Evolutionary conservation across 2,329 filamentous ascomycete species (phyloP), one percentile per base, ranked within the genome.

Genomic region (Chalaropsis thielavioides): DNA sequence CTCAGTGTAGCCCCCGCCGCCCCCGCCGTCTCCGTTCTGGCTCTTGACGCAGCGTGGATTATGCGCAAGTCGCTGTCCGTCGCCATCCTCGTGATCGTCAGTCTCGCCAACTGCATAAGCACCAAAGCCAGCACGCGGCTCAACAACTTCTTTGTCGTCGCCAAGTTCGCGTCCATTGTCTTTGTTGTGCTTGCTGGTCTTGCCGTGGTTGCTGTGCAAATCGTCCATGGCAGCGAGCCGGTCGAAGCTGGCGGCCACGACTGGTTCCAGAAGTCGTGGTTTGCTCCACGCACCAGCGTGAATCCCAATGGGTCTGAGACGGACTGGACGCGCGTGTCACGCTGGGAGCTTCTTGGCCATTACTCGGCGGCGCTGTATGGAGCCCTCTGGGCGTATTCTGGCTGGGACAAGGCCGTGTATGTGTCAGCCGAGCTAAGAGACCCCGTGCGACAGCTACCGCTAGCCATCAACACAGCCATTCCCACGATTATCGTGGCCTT

Each of bases 401-500:
- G 84, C 0, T 87, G 84, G 84, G 84, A 86, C 64, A 86, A 85
- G 74, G 81, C 80, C 2, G 78, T 82, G 62, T 83, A 83, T 68
- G 75, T 83, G 59, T 78, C 80, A 0, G 78, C 80, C 0, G 81
- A 83, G 70, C 75, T 83, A 6, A 77, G 76, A 0, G 70, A 75
- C 0, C 81, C 81, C 0, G 78, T 76, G 0, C 76, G 75, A 19
- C 81, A 83, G 68, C 76, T 87, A 0, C 84, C 83, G 0, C 77
- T 81, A 1, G 82, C 83, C 2, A 83, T 87, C 71, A 84, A 85
- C 71, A 79, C 78, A 0, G 81, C 84, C 0, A 77, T 86, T 40
- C 79, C 83, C 0, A 81, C 81, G 0, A 83, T 85, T 19, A 78
- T 85, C 0, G 67, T 80, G 1, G 84, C 81, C 66, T 86, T 84